Base-by-base conservation (phyloP, 2,329 filamentous ascomycete genomes). In the Claviceps cyperi region DNA sequence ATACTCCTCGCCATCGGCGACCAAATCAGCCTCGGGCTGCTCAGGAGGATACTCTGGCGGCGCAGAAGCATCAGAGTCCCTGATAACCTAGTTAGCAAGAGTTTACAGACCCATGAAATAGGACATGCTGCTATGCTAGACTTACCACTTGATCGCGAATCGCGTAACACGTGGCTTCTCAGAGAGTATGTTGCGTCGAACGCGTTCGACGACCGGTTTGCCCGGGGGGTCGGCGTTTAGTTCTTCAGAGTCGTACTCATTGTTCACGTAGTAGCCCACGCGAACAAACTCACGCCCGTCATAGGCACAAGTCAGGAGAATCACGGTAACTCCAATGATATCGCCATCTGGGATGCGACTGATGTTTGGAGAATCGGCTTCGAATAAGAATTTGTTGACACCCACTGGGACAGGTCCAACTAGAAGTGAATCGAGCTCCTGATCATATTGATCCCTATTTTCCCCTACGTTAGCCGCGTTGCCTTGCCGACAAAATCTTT, bases 201-300 rank as follows among this genome's bases (percentile, higher is more conserved):
- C 88, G 62, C 89, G 87, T 65, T 98, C 94, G 56, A 97, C 83
- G 58, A 94, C 77, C 39, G 90, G 90, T 74, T 95, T 95, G 51
- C 88, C 77, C 6, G 92, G 92, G 9, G 92, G 92, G 60, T 97
- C 90, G 46, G 84, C 81, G 59, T 81, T 84, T 55, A 98, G 77
- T 66, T 94, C 87, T 61, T 94, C 88, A 24, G 86, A 85, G 59
- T 94, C 88, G 67, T 98, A 98, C 68, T 98, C 94, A 62, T 98
- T 98, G 76, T 97, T 98, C 62, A 98, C 92, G 60, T 98, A 98
- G 78, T 98, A 98, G 54, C 92, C 92, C 41, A 98, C 91, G 57
- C 92, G 89, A 39, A 98, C 89, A 61, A 98, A 98, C 68, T 98
- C 92, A 62, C 92, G 82, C 49, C 86, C 85, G 62, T 98, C 92